Conservation (phyloP, 164 flowering plant species). For the Piper betle region DNA sequence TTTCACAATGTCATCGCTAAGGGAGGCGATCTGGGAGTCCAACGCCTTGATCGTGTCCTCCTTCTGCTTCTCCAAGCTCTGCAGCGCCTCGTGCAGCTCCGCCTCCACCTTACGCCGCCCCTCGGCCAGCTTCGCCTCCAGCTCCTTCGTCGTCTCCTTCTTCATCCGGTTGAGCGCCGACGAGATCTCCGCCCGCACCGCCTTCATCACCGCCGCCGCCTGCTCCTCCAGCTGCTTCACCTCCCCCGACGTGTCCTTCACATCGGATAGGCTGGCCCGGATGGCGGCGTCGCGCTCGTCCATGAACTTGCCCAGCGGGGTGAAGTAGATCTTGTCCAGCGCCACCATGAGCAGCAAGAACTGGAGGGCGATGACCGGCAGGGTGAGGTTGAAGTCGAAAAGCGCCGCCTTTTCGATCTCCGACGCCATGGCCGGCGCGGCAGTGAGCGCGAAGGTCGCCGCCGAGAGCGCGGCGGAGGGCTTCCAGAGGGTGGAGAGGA, state of each 20-base stretch:
- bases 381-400: constrained; percentile 84
- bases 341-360: constrained; percentile 77
- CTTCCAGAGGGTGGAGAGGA: too few species aligned
- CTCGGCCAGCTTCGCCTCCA: constrained; percentile 58
- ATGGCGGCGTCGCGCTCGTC: constrained; percentile 73
- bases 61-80: constrained; percentile 63
- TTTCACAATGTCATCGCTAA: constrained; percentile 73
- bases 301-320: constrained; percentile 88
- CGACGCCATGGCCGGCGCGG: too few species aligned
- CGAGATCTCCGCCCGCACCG: constrained; percentile 86
- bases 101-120: constrained; percentile 76
- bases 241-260: constrained; percentile 76
- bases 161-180: constrained; percentile 83
- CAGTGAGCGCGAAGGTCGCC: too few species aligned
- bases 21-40: constrained; percentile 73
- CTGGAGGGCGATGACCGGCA: constrained; percentile 58
- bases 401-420: constrained; percentile 51
- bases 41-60: constrained; percentile 67
- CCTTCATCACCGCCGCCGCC: constrained; percentile 66
- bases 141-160: constrained; percentile 75
- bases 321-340: constrained; percentile 76
- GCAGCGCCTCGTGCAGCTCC: constrained; percentile 73
- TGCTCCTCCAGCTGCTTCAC: constrained; percentile 87
- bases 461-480: too few species aligned
- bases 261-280: constrained; percentile 51